These are phyloP conservation scores for Fragilaria crotonensis DNA, from an alignment of 108 stramenopile genomes.

Conservation along the genomic window DNA sequence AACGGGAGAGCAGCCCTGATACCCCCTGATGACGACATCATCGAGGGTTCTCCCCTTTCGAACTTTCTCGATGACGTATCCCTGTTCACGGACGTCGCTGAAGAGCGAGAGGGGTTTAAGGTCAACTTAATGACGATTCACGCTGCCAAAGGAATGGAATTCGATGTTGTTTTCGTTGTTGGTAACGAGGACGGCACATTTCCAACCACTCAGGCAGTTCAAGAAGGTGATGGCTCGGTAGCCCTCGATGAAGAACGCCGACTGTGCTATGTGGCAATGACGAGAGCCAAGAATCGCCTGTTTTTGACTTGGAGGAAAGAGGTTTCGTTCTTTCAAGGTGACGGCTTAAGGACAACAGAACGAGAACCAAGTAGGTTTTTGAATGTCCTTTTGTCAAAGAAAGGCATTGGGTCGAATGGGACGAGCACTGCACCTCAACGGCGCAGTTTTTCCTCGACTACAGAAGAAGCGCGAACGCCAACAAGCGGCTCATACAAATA, in stretches of 20 bases:
- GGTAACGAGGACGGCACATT: conserved; percentile 85
- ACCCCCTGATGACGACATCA: conserved; percentile 11
- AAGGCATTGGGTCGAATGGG: neutral
- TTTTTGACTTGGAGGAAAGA: conserved; percentile 75
- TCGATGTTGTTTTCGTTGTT: conserved; percentile 82
- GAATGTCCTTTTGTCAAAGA: conserved; percentile 33
- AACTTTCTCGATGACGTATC: conserved; percentile 77
- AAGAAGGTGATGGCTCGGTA: conserved; percentile 52
- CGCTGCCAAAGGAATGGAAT: conserved; percentile 89
- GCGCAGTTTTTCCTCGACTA: neutral
- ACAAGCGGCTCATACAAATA: conserved; percentile 6
- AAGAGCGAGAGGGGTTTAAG: conserved; percentile 38
- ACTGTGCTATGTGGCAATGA: conserved; percentile 91
- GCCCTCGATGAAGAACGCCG: conserved; percentile 79
- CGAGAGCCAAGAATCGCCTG: conserved; percentile 80
- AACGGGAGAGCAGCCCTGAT: neutral
- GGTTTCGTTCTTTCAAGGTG: conserved; percentile 41
- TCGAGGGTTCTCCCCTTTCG: conserved; percentile 35
- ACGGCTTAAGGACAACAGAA: conserved; percentile 24
- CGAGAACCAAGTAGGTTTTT: conserved; percentile 62
- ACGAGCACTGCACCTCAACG: neutral
- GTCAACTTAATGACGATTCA: conserved; percentile 88
- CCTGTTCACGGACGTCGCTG: conserved; percentile 60
- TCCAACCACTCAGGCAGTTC: conserved; percentile 41
- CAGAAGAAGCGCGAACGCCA: neutral